Base-by-base conservation (phyloP, 2,329 filamentous ascomycete species). In the Phaeosphaeriaceae sp. region DNA sequence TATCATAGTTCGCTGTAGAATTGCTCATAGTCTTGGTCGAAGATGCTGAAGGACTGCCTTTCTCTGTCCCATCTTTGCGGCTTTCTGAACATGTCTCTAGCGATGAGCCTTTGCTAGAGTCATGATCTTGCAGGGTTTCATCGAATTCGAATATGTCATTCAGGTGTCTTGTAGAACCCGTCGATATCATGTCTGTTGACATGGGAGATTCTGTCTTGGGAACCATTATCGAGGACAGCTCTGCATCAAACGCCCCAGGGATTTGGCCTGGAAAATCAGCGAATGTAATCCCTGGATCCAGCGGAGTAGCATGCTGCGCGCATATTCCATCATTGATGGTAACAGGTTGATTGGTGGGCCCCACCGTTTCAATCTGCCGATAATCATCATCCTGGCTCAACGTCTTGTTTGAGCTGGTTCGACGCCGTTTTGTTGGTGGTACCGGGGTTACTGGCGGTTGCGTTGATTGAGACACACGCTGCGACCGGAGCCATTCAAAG, bases 401-500 rank as follows among this genome's bases (percentile, higher is more conserved):
- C 50, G 43, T 36, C 60, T 66, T 45, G 60, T 52, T 21, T 18
- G 44, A 47, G 8, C 37, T 41, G 8, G 60, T 71, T 8, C 67
- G 64, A 34, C 67, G 67, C 50, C 64, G 62, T 56, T 72, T 72
- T 36, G 60, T 37, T 30, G 63, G 57, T 13, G 66, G 64, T 30
- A 50, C 40, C 17, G 59, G 30, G 30, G 41, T 61, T 18, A 54
- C 21, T 37, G 52, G 60, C 34, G 61, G 56, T 34, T 62, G 56
- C 36, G 62, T 51, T 32, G 66, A 67, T 50, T 71, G 68, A 36
- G 43, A 54, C 7, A 70, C 56, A 13, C 69, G 65, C 32, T 72
- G 69, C 29, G 67, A 71, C 9, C 68, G 66, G 21, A 78, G 64
- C 74, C 76, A 78, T 42, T 77, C 72, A 49, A 77, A 77, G 0